Evolutionary conservation across 2,329 filamentous ascomycete species (phyloP).

Genomic region (Endothia cerciana): DNA sequence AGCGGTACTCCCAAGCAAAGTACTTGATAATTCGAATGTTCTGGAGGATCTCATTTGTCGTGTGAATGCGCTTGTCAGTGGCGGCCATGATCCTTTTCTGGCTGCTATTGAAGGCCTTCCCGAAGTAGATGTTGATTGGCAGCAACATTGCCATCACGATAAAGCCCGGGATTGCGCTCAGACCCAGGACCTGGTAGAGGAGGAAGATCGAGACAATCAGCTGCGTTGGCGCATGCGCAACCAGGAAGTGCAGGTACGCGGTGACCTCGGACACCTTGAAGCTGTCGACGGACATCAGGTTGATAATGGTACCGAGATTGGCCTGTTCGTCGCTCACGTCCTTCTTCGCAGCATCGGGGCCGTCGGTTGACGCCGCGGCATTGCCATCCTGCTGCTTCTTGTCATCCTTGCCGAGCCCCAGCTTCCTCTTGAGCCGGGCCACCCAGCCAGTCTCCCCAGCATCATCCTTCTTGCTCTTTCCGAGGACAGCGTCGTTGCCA

Average conservation of each 20-base stretch:
- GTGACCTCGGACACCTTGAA: constrained; percentile 98
- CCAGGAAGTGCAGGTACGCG: constrained; percentile 94
- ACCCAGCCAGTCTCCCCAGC: constrained; percentile 46
- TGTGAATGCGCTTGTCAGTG: constrained; percentile 93
- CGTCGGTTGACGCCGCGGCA: constrained; percentile 26
- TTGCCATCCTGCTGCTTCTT: constrained; percentile 48
- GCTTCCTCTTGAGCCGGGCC: constrained; percentile 56
- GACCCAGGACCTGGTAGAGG: constrained; percentile 87
- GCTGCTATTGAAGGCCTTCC: constrained; percentile 79
- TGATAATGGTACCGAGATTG: constrained; percentile 97
- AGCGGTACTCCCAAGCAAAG: constrained; percentile 96
- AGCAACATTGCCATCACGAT: constrained; percentile 86
- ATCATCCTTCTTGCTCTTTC: constrained; percentile 50
- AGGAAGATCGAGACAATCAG: constrained; percentile 78
- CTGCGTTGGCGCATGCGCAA: constrained; percentile 88
- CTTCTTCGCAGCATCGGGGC: constrained; percentile 34
- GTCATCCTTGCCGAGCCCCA: constrained; percentile 65
- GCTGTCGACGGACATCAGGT: constrained; percentile 98
- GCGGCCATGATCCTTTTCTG: constrained; percentile 91
- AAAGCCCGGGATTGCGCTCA: constrained; percentile 92
- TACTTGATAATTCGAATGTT: constrained; percentile 99
- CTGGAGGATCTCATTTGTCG: constrained; percentile 94
- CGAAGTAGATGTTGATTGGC: constrained; percentile 88
- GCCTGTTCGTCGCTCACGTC: constrained; percentile 70
- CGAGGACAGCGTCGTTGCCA: constrained; percentile 73